Evolutionary conservation across 768 basidiomycete species (phyloP), one percentile per base, ranked within the genome.

Genomic region (Lactarius indigo): DNA sequence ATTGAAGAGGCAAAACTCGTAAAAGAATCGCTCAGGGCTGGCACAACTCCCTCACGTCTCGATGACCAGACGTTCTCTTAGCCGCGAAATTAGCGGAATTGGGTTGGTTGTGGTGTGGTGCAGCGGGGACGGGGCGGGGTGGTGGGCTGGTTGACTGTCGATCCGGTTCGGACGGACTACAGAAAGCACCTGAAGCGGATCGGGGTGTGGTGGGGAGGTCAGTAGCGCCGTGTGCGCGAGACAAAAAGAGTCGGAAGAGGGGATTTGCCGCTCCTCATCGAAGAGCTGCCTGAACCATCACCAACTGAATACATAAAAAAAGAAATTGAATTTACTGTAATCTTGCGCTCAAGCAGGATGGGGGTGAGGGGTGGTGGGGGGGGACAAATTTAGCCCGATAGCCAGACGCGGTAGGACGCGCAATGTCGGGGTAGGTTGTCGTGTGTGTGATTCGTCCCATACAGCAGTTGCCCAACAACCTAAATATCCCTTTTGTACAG

Each of bases 141-240:
- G 26, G 47, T 23, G 47, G n/a, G 23, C n/a, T 50, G 17, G 3
- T 61, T 54, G 37, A 26, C 52, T 54, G 66, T 23, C 56, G 61
- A 66, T 62, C 65, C 61, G 60, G 61, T 62, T 62, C 44, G 65
- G 37, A 59, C 66, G 57, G 61, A 41, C 47, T 59, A 63, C 18
- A 44, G 39, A 42, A 20, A 42, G 61, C 56, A 59, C 37, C 57
- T n/a, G 47, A 63, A 55, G 50, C 52, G 26, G 39, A 63, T 57
- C 66, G 66, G 66, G 57, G 30, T 31, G 20, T 28, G 15, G 59
- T 61, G 50, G 28, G 47, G 28, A 35, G 18, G 28, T 30, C 30
- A n/a, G 55, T n/a, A 31, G 55, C 12, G 28, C 30, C 55, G 47
- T 15, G 23, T 50, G 23, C 10, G 47, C 47, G 12, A 15, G 47